These are phyloP conservation scores for Rhodamnia rubescens DNA, from an alignment of 345 rosid species.

Conservation along the genomic window DNA sequence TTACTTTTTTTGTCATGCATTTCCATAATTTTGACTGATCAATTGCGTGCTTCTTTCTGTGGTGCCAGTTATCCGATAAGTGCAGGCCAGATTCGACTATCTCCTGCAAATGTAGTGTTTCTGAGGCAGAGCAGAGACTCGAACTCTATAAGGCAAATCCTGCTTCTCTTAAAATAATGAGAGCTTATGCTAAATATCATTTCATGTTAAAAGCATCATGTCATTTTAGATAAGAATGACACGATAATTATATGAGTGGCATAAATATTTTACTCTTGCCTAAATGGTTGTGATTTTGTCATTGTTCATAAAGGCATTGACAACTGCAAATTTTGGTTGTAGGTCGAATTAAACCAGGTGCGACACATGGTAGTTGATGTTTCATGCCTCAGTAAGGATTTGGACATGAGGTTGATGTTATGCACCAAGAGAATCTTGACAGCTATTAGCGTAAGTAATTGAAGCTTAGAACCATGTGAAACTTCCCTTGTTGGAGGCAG, in stretches of 20 bases:
- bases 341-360: constrained; percentile 3
- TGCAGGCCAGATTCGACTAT: constrained; percentile 1
- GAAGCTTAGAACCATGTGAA: neutral
- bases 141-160: constrained; percentile 36
- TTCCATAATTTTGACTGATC: neutral
- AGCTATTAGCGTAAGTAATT: constrained; percentile 16
- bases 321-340: neutral
- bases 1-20: neutral
- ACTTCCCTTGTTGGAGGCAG: neutral
- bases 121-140: constrained; percentile 34
- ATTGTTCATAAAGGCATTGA: neutral
- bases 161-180: neutral
- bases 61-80: neutral
- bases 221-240: neutral
- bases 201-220: neutral
- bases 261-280: neutral
- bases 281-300: neutral
- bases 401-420: constrained; percentile 59
- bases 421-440: constrained; percentile 29
- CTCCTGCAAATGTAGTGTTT: constrained; percentile 39
- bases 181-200: neutral
- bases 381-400: constrained; percentile 38
- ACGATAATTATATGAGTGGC: neutral
- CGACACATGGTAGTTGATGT: constrained; percentile 3
- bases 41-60: neutral